Base-by-base conservation (phyloP, 805 yeast genomes). In the Pichia insulana region DNA sequence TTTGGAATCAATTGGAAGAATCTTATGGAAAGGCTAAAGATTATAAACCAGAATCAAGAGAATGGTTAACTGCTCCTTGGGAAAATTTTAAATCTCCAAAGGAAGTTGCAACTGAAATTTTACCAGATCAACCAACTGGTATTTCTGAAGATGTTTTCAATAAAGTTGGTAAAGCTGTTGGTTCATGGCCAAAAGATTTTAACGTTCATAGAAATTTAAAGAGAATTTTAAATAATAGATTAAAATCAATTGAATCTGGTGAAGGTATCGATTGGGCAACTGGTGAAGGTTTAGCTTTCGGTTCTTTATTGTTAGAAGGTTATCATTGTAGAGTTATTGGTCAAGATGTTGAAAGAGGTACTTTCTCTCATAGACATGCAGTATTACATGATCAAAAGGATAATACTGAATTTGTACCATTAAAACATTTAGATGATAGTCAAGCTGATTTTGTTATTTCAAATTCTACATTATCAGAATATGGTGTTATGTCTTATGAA, bases 341-440 rank as follows among this genome's bases (percentile, higher is more conserved):
- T 64, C 97, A 92, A 74, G 99, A 92, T 77, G 97, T 92, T 52
- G 98, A 92, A 76, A 88, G 99, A 79, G 99, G 99, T 74, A 92
- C 99, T 33, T 90, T 92, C 77, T 92, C 98, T 42, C 99, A 92
- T 73, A 90, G 99, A 71, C 99, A 92, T 63, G 90, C 97, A 45
- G 97, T 92, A 37, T 73, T 92, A 64, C 98, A 92, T 65, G 98
- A 92, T 67, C 99, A 92, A 71, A 71, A 78, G 42, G 80, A 84
- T 38, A 97, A 89, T 67, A 68, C 69, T 37, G 79, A 85, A 25
- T 80, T 83, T 70, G 81, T 87, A 46, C 97, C 98, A 57, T 76
- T 92, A 64, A 76, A 83, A 66, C 73, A 84, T 61, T 70, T 90
- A 53, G 69, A 78, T 52, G 84, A 80, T 54, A 76, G 78, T 53